Conservation (phyloP, 129 eudicot genomes). For the Flaveria bidentis region DNA sequence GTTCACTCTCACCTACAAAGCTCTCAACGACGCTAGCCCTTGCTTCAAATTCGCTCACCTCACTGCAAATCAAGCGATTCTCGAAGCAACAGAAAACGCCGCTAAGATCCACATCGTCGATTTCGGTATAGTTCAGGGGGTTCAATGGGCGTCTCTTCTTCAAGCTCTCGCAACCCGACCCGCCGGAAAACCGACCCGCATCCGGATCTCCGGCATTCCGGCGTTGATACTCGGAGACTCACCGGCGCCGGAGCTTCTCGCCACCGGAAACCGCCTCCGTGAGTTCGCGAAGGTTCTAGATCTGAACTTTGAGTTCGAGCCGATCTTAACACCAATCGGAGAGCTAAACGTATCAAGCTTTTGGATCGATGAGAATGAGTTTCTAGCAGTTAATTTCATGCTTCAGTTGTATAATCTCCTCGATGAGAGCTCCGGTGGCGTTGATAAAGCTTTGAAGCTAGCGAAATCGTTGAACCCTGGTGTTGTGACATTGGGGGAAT, state of each 20-base stretch:
- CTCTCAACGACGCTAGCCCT: slow-evolving; percentile 88
- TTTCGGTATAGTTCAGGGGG: slow-evolving; percentile 89
- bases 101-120: slow-evolving; percentile 76
- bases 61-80: slow-evolving; percentile 97
- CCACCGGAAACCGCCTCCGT: slow-evolving; percentile 83
- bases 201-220: slow-evolving; percentile 88
- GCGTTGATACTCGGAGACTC: slow-evolving; percentile 63
- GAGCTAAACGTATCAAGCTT: slow-evolving; percentile 56
- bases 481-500: slow-evolving; percentile 86
- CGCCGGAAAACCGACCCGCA: slow-evolving; percentile 68
- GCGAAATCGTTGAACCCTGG: slow-evolving; percentile 76
- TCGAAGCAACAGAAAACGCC: slow-evolving; percentile 71
- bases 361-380: slow-evolving; percentile 71
- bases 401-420: slow-evolving; percentile 73
- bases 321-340: slow-evolving; percentile 55
- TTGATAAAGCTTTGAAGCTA: slow-evolving; percentile 53
- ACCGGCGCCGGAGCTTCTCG: slow-evolving; percentile 58
- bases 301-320: slow-evolving; percentile 77
- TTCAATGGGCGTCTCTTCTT: slow-evolving; percentile 93
- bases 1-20: slow-evolving; percentile 67
- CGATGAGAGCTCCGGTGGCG: slow-evolving; percentile 44
- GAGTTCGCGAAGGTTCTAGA: slow-evolving; percentile 84
- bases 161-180: slow-evolving; percentile 94
- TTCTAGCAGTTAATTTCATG: slow-evolving; percentile 85
- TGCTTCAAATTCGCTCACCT: slow-evolving; percentile 82